Percentiles rank a stretch among this genome's conserved stretches.
Evolutionary conservation across 1,284 basidiomycete genomes (phyloP).

Genomic region (Amylostereum areolatum): DNA sequence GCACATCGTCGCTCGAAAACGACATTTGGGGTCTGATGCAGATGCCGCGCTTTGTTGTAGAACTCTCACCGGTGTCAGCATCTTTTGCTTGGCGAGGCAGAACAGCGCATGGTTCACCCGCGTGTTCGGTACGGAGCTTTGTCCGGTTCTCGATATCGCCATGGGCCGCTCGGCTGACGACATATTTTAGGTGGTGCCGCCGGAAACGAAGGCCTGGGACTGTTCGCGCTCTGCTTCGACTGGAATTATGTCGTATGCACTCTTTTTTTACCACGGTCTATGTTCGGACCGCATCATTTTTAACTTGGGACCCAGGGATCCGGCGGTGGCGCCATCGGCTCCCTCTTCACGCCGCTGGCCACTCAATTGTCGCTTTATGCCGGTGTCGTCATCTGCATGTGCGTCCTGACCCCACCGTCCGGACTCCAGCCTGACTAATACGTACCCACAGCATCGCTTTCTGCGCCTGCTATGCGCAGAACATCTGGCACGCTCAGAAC

Average conservation of each 20-base stretch:
- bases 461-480: slow-evolving; percentile 33
- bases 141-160: too few species aligned
- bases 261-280: too few species aligned
- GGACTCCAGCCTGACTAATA: not conserved
- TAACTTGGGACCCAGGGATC: too few species aligned
- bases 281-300: too few species aligned
- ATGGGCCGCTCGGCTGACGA: too few species aligned
- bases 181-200: slow-evolving; percentile 19
- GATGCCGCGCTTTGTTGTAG: not conserved
- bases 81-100: slow-evolving; percentile 17
- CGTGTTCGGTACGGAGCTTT: slow-evolving; percentile 15
- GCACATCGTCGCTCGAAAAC: too few species aligned
- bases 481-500: slow-evolving; percentile 40
- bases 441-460: slow-evolving; percentile 29
- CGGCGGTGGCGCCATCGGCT: slow-evolving; percentile 3
- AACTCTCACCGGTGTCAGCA: slow-evolving; percentile 10
- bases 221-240: slow-evolving; percentile 21
- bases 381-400: slow-evolving; percentile 42
- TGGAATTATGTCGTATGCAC: slow-evolving; percentile 20
- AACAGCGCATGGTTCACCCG: slow-evolving; percentile 16
- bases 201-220: slow-evolving; percentile 22
- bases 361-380: slow-evolving; percentile 33
- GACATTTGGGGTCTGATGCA: too few species aligned
- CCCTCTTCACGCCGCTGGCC: slow-evolving; percentile 5
- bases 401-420: slow-evolving; percentile 8